A percentile compares a stretch with the other conserved stretches of the same genome.
These are phyloP conservation scores for Tulasnella sp. DNA, from an alignment of 768 basidiomycete species.

Conservation along the genomic window DNA sequence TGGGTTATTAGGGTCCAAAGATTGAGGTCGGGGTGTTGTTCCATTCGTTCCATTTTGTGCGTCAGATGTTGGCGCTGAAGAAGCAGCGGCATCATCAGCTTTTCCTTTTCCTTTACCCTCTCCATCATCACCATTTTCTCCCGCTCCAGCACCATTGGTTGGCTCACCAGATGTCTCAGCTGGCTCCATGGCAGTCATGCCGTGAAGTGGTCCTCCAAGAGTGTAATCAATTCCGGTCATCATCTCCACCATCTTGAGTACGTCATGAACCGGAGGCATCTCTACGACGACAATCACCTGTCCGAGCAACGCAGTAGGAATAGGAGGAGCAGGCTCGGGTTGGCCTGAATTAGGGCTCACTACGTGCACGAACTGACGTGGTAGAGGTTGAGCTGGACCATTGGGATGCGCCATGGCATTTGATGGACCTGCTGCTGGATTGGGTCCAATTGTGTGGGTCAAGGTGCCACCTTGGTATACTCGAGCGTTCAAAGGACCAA, in stretches of 20 bases:
- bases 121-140: background rate
- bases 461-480: conserved; percentile 46
- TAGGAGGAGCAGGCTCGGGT: conserved; percentile 5
- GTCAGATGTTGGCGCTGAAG: conserved; percentile 23
- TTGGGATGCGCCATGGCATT: background rate
- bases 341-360: background rate
- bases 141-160: conserved; percentile 22
- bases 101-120: conserved; percentile 20
- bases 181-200: conserved; percentile 2
- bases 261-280: conserved; percentile 61
- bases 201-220: background rate
- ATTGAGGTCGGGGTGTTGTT: conserved; percentile 26
- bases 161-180: conserved; percentile 25
- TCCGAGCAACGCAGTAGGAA: conserved; percentile 17
- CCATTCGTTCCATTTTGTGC: conserved; percentile 15
- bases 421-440: background rate
- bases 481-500: conserved; percentile 71
- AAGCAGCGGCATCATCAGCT: conserved; percentile 28
- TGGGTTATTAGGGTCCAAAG: conserved; percentile 39
- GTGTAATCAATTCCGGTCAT: conserved; percentile 26
- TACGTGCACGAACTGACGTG: conserved; percentile 4
- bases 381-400: conserved; percentile 15
- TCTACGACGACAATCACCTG: conserved; percentile 80
- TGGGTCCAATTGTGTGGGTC: conserved; percentile 15
- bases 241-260: conserved; percentile 67